Percentiles rank a stretch among this genome's conserved stretches.
Evolutionary conservation across 176 grass and related monocot genomes (phyloP).

Genomic region (Alloteropsis semialata): DNA sequence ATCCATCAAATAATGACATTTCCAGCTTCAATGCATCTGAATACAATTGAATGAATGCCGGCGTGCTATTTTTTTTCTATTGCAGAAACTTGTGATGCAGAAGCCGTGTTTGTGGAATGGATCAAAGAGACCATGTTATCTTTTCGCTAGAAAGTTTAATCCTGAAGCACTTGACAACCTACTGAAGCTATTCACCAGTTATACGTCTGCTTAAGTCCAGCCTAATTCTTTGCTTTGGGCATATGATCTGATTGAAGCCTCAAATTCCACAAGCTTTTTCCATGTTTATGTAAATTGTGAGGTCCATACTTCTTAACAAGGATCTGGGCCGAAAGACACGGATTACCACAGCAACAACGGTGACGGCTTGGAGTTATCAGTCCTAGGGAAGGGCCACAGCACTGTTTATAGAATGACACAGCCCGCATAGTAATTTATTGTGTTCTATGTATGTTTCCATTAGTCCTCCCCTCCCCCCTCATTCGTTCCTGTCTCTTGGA

Average conservation of each 20-base stretch:
- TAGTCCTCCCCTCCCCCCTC: not conserved
- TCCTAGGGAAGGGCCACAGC: constrained; percentile 24
- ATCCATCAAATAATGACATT: not conserved
- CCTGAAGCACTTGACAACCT: constrained; percentile 77
- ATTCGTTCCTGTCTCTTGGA: constrained; percentile 13
- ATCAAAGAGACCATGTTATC: constrained; percentile 90
- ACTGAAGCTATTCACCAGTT: constrained; percentile 79
- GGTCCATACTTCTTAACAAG: constrained; percentile 41
- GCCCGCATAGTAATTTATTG: constrained; percentile 49
- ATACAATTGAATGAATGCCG: not conserved
- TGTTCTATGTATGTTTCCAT: constrained; percentile 38
- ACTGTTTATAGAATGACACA: constrained; percentile 40
- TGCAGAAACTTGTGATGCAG: constrained; percentile 65
- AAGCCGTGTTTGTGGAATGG: constrained; percentile 92
- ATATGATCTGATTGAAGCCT: constrained; percentile 3
- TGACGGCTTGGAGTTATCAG: constrained; percentile 29
- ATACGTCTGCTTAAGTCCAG: constrained; percentile 63
- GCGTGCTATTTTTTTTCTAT: not conserved
- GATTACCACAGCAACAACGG: constrained; percentile 33
- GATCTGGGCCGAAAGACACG: constrained; percentile 30
- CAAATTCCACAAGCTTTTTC: not conserved
- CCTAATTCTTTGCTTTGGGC: constrained; percentile 42
- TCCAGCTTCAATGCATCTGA: not conserved
- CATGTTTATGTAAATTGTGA: constrained; percentile 56
- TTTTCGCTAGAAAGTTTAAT: constrained; percentile 93